These are phyloP conservation scores for Ilex paraguariensis DNA, from an alignment of 305 asterid species.

Conservation along the genomic window DNA sequence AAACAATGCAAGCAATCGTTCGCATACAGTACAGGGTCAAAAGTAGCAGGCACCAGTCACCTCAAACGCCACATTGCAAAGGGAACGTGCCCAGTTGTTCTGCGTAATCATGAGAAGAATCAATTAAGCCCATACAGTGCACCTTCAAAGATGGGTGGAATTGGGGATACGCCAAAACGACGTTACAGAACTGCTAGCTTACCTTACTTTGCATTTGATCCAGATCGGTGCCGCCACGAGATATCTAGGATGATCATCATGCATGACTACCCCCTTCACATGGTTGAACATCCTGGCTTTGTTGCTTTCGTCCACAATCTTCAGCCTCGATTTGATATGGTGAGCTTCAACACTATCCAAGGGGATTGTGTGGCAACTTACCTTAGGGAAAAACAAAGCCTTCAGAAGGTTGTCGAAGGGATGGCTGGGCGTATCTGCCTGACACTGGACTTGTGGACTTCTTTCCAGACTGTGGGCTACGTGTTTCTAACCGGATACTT, in stretches of 20 bases:
- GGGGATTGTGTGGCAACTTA: conserved; percentile 87
- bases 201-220: conserved; percentile 62
- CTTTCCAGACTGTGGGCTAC: conserved; percentile 60
- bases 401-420: conserved; percentile 64
- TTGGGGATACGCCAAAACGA: conserved; percentile 48
- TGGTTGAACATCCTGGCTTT: conserved; percentile 92
- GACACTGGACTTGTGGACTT: conserved; percentile 79
- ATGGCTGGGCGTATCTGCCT: conserved; percentile 84
- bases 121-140: conserved; percentile 52
- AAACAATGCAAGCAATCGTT: conserved; percentile 95
- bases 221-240: conserved; percentile 80
- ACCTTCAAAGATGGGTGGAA: conserved; percentile 53
- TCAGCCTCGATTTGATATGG: conserved; percentile 87
- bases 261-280: conserved; percentile 96
- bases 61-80: conserved; percentile 96
- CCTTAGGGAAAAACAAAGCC: conserved; percentile 61
- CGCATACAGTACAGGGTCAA: conserved; percentile 86
- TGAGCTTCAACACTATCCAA: conserved; percentile 80
- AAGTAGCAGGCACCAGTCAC: conserved; percentile 97
- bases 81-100: conserved; percentile 75
- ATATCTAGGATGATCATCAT: conserved; percentile 77
- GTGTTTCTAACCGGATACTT: conserved; percentile 77
- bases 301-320: conserved; percentile 71
- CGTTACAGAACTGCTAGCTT: conserved; percentile 57
- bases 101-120: conserved; percentile 62